Percentiles rank a stretch among this genome's conserved stretches.
phyloP scores from a whole-genome alignment of 2,329 filamentous ascomycete species.

The Didymella arachidicola region DNA sequence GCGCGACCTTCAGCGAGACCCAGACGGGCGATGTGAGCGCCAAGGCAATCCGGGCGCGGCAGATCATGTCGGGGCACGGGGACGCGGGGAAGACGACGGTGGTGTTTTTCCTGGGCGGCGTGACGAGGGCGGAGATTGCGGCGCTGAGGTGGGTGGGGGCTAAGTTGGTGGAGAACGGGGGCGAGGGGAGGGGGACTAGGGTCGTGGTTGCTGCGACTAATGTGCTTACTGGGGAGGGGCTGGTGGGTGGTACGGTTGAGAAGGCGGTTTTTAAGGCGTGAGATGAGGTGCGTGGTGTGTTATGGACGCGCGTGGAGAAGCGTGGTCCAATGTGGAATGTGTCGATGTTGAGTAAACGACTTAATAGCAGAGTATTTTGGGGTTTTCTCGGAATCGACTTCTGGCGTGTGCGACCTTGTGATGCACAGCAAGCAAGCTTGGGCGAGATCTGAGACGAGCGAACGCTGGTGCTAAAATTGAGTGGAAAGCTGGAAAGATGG shows the following conservation, averaged over 20 bases:
- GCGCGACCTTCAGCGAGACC: slow-evolving; percentile 87
- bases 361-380: too few relatives aligned
- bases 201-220: slow-evolving; percentile 93
- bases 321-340: too few relatives aligned
- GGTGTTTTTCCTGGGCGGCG: slow-evolving; percentile 96
- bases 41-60: slow-evolving; percentile 85
- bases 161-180: slow-evolving; percentile 71
- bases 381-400: too few relatives aligned
- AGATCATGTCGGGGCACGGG: slow-evolving; percentile 73
- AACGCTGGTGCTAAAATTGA: too few relatives aligned
- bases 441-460: too few relatives aligned
- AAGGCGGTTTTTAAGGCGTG: slow-evolving; percentile 55
- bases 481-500: too few relatives aligned
- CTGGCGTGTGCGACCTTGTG: too few relatives aligned
- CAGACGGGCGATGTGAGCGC: slow-evolving; percentile 75
- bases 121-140: slow-evolving; percentile 95
- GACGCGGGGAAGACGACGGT: slow-evolving; percentile 78
- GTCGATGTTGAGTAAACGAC: too few relatives aligned
- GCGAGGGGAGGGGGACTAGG: slow-evolving; percentile 72
- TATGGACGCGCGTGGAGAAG: too few relatives aligned
- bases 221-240: slow-evolving; percentile 85
- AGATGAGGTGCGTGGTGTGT: too few relatives aligned
- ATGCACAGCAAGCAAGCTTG: too few relatives aligned
- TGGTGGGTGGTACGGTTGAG: slow-evolving; percentile 87
- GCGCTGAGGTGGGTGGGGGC: slow-evolving; percentile 88